Evolutionary conservation across 306 rosid species (phyloP), one percentile per base, ranked within the genome.

Genomic region (Trichosanthes cucumerina): DNA sequence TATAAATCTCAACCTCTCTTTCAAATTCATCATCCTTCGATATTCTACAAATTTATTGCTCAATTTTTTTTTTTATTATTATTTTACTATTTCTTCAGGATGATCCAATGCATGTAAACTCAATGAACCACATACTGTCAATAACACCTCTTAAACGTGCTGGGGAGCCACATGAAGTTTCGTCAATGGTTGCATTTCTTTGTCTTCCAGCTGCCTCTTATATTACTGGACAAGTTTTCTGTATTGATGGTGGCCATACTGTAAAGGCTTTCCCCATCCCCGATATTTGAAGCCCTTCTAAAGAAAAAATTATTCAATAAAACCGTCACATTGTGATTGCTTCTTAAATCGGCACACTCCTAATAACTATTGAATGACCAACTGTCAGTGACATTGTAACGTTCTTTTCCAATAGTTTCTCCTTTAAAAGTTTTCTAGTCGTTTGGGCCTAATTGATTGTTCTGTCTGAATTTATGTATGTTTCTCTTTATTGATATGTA

Each of bases 171-270:
- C 78, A 41, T 16, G 94, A 89, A n/a, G 82, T 87, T 34, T 84
- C 97, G 6, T 26, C 87, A 10, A 0, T 90, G 57, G 94, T 88
- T 26, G 83, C 87, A 1, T 90, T 90, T 71, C 88, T 89, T 11
- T 91, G 93, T 70, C 90, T 91, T 49, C 93, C 92, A 0, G 88
- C 85, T 31, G 84, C 97, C n/a, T 84, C 92, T 15, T 84, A 76
- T 60, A 83, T 89, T 63, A 91, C 87, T 19, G 90, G 97, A 8
- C 93, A 89, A 47, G 36, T 83, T 54, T 83, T 89, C 34, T 34
- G 66, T 49, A 88, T 73, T 0, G 94, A 89, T 68, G 97, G 92
- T 18, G 97, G 97, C 49, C 85, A 23, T 75, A 81, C 87, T 34
- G 68, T 89, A 12, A 63, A 26, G 54, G 84, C 81, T 38, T 62